Percentiles rank a stretch among this genome's conserved stretches.
Conservation (phyloP, 108 stramenopile species). For the Conticribra weissflogii region DNA sequence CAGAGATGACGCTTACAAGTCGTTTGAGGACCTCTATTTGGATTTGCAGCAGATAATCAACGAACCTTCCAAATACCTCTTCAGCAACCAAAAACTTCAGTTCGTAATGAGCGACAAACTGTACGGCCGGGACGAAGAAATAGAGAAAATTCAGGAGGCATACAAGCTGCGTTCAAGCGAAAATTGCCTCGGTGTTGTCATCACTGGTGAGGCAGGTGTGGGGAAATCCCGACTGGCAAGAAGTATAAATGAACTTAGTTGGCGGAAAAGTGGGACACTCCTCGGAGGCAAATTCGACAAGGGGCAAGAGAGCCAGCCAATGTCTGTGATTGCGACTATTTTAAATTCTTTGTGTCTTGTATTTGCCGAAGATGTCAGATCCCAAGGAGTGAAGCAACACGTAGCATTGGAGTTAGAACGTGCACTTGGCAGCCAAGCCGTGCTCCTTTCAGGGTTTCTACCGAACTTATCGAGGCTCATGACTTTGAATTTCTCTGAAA, state of each 20-base stretch:
- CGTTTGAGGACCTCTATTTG: constrained; percentile 15
- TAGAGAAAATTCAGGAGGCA: constrained; percentile 7
- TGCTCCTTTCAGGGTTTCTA: constrained; percentile 11
- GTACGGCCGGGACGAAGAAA: constrained; percentile 30
- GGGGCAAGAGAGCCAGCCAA: constrained; percentile 11
- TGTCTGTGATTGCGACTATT: constrained; percentile 14
- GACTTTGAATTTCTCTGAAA: not conserved
- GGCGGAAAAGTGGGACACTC: constrained; percentile 4
- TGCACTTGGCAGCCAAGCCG: constrained; percentile 10
- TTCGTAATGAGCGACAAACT: constrained; percentile 16
- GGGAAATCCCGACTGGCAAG: constrained; percentile 34
- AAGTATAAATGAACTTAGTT: constrained; percentile 5
- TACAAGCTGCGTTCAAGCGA: constrained; percentile 1
- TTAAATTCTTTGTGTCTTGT: constrained; percentile 22
- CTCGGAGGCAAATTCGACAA: constrained; percentile 38
- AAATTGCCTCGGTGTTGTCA: constrained; percentile 12
- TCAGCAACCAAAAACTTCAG: constrained; percentile 1
- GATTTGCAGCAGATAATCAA: constrained; percentile 28
- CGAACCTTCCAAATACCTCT: constrained; percentile 26
- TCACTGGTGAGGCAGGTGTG: constrained; percentile 23
- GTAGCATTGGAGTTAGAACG: not conserved
- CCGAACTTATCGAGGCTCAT: constrained; percentile 24
- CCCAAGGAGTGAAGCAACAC: not conserved
- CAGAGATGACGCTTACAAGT: constrained; percentile 27
- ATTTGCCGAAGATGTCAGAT: constrained; percentile 4